A percentile compares a stretch with the other conserved stretches of the same genome.
Conservation (phyloP, 2,329 filamentous ascomycete species). For the Clonostachys solani region DNA sequence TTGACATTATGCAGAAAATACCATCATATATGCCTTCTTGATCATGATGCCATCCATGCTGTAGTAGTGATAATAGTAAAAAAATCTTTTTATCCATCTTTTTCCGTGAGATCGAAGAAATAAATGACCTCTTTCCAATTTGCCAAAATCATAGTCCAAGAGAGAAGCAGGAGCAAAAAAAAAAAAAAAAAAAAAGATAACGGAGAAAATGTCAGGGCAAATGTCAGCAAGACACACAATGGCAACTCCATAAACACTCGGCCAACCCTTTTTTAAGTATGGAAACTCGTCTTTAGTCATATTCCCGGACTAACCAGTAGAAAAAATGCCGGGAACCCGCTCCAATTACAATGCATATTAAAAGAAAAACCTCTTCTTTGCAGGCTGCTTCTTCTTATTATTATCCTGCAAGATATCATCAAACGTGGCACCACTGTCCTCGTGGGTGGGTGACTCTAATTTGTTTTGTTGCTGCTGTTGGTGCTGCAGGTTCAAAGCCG, state of each 20-base stretch:
- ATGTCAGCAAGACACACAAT: neutral
- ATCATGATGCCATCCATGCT: neutral
- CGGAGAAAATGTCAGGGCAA: neutral
- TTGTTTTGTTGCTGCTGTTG: slow-evolving; percentile 1
- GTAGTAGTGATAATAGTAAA: neutral
- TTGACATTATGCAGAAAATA: neutral
- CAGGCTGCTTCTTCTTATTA: slow-evolving; percentile 18
- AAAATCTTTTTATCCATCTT: neutral
- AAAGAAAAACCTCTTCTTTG: slow-evolving; percentile 35
- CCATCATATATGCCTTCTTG: neutral
- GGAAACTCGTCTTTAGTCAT: neutral
- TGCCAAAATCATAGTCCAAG: slow-evolving; percentile 1
- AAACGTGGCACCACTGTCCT: slow-evolving; percentile 34
- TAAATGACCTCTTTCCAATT: neutral
- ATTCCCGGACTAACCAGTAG: neutral
- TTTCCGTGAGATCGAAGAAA: neutral
- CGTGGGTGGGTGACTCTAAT: neutral
- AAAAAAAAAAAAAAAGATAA: slow-evolving; percentile 2
- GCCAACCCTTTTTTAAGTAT: neutral
- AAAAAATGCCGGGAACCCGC: neutral
- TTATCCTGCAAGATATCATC: slow-evolving; percentile 40
- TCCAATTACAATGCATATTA: slow-evolving; percentile 7
- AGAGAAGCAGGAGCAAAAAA: neutral
- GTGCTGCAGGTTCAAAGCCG: slow-evolving; percentile 10
- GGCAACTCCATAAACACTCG: neutral